Evolutionary conservation across 495 filamentous ascomycete genomes (phyloP).

Genomic region (Aspergillus incahuasiensis): DNA sequence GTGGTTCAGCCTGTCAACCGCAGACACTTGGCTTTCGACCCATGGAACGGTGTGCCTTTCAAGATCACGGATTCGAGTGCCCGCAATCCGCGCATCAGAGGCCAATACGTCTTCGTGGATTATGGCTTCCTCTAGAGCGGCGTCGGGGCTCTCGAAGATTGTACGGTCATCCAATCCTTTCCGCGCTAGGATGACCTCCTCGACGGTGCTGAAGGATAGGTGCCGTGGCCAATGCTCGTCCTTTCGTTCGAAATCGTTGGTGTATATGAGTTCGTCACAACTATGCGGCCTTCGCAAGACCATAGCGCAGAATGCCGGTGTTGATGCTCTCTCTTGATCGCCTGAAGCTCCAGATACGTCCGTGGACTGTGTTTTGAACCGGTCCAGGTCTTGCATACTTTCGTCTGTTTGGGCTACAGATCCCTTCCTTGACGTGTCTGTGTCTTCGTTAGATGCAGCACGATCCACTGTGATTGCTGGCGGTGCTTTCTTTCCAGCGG

Average conservation of each 20-base stretch:
- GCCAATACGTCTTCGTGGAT: slow-evolving; percentile 46
- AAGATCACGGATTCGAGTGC: slow-evolving; percentile 44
- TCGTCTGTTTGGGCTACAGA: slow-evolving; percentile 19
- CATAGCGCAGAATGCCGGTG: slow-evolving; percentile 27
- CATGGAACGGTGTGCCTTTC: slow-evolving; percentile 53
- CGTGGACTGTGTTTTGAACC: slow-evolving; percentile 29
- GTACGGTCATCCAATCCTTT: slow-evolving; percentile 40
- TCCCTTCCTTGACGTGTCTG: slow-evolving; percentile 17
- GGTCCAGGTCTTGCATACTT: slow-evolving; percentile 30
- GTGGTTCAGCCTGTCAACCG: slow-evolving; percentile 59
- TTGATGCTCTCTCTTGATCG: slow-evolving; percentile 26
- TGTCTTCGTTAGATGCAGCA: slow-evolving; percentile 19
- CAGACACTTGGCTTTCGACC: slow-evolving; percentile 59
- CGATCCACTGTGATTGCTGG: slow-evolving; percentile 37
- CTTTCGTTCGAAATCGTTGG: slow-evolving; percentile 21
- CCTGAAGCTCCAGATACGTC: slow-evolving; percentile 35
- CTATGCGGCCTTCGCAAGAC: slow-evolving; percentile 45
- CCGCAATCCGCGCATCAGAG: slow-evolving; percentile 59
- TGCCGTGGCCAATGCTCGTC: slow-evolving; percentile 63
- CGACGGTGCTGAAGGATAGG: slow-evolving; percentile 84
- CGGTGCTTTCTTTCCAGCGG: slow-evolving; percentile 23
- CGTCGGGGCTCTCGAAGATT: slow-evolving; percentile 22
- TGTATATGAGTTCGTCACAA: slow-evolving; percentile 28
- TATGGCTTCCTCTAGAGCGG: slow-evolving; percentile 39
- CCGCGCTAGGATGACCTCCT: slow-evolving; percentile 79